Percentiles rank a stretch among this genome's conserved stretches.
phyloP scores from a whole-genome alignment of 306 rosid genomes.

The Arachis hypogaea region DNA sequence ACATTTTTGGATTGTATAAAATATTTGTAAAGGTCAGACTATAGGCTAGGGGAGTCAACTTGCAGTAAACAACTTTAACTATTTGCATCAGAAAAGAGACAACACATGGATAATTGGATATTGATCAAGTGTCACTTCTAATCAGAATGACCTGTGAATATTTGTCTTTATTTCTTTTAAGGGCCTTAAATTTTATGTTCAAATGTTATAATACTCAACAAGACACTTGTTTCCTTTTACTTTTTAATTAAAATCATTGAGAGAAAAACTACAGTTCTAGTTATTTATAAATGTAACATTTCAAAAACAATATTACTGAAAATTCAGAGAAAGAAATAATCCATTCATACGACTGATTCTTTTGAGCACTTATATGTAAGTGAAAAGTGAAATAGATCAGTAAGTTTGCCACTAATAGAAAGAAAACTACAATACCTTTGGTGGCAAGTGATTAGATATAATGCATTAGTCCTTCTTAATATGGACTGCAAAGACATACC shows the following conservation, averaged over 20 bases:
- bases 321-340: conserved; percentile 15
- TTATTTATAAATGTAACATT: conserved; percentile 2
- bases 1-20: conserved; percentile 91
- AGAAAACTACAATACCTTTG: conserved; percentile 66
- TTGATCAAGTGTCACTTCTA: conserved; percentile 22
- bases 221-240: neutral
- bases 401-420: conserved; percentile 30
- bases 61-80: conserved; percentile 96
- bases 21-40: conserved; percentile 85
- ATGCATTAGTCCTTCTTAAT: conserved; percentile 86
- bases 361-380: neutral
- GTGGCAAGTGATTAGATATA: conserved; percentile 93
- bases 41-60: conserved; percentile 75
- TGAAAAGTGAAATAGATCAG: conserved; percentile 27
- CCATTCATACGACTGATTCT: conserved; percentile 4
- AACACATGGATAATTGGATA: conserved; percentile 30
- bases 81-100: conserved; percentile 61
- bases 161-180: conserved; percentile 2
- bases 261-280: neutral
- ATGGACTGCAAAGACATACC: conserved; percentile 72
- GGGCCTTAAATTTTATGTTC: neutral
- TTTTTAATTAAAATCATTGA: neutral
- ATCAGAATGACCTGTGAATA: neutral
- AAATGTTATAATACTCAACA: conserved; percentile 28
- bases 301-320: conserved; percentile 15